Conservation (phyloP, 345 rosid genomes). For the Tarenaya hassleriana region DNA sequence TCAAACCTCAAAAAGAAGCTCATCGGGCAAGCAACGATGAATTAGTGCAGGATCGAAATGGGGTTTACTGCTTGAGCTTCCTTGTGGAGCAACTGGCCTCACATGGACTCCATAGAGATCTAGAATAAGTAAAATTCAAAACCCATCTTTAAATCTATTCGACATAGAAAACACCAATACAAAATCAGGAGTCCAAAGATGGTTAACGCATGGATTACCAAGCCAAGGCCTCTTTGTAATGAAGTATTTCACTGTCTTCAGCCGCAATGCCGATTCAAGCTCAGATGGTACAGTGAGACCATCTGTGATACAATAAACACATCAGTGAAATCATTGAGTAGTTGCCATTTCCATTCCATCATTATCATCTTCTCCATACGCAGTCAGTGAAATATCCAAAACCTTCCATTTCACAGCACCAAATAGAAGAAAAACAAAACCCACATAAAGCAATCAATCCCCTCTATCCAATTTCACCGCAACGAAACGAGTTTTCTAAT, state of each 20-base stretch:
- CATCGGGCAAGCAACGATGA: conserved; percentile 87
- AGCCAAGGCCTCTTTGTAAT: conserved; percentile 88
- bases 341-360: neutral
- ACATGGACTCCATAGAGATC: conserved; percentile 91
- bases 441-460: too few species aligned
- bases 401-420: too few species aligned
- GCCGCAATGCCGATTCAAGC: conserved; percentile 73
- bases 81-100: conserved; percentile 75
- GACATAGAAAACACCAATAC: neutral
- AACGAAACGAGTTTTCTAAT: too few species aligned
- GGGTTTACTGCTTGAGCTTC: conserved; percentile 60
- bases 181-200: conserved; percentile 2
- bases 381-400: neutral
- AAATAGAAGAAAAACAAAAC: too few species aligned
- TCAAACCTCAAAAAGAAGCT: conserved; percentile 76
- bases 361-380: neutral
- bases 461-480: too few species aligned
- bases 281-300: conserved; percentile 54
- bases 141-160: neutral
- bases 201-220: conserved; percentile 42
- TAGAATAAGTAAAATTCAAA: conserved; percentile 16
- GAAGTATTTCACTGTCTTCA: conserved; percentile 61
- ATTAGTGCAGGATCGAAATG: conserved; percentile 61
- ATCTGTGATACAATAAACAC: conserved; percentile 29
- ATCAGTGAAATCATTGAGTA: conserved; percentile 2